These are phyloP conservation scores for Tuber borchii DNA, from an alignment of 495 filamentous ascomycete genomes.

Conservation along the genomic window DNA sequence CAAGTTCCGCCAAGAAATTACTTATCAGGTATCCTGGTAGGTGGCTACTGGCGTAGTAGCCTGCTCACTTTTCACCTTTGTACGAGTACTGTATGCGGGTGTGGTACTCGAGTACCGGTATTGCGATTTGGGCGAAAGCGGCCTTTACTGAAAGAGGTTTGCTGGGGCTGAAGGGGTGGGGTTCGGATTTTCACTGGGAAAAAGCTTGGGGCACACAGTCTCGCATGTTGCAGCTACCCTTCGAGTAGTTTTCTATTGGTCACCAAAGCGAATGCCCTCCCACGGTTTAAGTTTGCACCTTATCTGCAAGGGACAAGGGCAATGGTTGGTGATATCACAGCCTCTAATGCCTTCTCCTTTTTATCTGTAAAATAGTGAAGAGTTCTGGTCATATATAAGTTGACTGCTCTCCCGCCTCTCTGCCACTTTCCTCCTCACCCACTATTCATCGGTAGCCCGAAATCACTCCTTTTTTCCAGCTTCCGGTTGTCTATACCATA, in stretches of 20 bases:
- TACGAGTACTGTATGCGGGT: background rate
- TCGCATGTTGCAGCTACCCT: background rate
- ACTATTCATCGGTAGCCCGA: conserved; percentile 17
- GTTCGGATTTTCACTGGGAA: background rate
- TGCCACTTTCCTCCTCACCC: conserved; percentile 7
- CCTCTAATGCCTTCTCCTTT: conserved; percentile 4
- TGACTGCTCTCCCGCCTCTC: conserved; percentile 14
- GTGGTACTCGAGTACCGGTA: background rate
- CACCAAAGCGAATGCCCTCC: background rate
- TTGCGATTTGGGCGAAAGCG: background rate
- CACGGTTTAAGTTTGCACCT: background rate
- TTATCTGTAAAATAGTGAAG: background rate
- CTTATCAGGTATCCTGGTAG: background rate
- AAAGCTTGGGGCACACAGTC: background rate
- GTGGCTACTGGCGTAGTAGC: background rate
- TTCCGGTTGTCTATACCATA: conserved; percentile 7
- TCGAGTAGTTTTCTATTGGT: background rate
- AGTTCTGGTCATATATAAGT: conserved; percentile 25
- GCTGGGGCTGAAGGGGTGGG: background rate
- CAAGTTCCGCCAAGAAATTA: background rate
- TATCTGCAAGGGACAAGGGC: background rate
- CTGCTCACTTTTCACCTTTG: background rate
- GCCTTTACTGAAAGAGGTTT: background rate
- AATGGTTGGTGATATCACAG: background rate
- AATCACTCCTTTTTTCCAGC: conserved; percentile 31